Evolutionary conservation across 176 grass and related monocot genomes (phyloP).

Genomic region (Oryza glaberrima): DNA sequence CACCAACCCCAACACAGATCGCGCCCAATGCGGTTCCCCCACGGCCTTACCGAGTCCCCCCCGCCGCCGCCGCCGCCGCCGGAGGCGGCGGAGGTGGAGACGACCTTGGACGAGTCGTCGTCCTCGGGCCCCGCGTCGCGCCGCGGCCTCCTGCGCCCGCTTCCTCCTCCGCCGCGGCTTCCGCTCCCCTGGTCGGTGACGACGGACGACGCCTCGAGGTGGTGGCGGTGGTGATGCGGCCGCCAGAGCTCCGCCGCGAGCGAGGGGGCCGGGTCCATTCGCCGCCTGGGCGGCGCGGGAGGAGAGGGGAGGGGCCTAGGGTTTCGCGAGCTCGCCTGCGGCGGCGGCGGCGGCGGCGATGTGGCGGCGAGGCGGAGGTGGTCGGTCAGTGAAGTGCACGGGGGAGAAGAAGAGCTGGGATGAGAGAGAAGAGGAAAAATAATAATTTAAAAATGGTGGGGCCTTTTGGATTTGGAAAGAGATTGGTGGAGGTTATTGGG

Average conservation of each 20-base stretch:
- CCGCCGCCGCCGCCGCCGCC: constrained; percentile 3
- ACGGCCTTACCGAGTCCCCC: constrained; percentile 39
- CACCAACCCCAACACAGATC: constrained; percentile 19
- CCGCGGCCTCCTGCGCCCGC: constrained; percentile 28
- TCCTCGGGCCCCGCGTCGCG: constrained; percentile 33
- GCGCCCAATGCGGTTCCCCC: constrained; percentile 12
- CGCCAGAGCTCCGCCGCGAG: constrained; percentile 40
- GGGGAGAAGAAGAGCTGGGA: too few species aligned
- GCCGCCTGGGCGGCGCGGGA: neutral
- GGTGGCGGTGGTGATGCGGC: neutral
- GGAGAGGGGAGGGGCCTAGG: neutral
- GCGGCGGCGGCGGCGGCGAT: neutral
- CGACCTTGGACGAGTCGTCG: constrained; percentile 58
- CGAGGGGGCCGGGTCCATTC: constrained; percentile 33
- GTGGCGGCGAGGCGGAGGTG: neutral
- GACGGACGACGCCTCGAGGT: constrained; percentile 43
- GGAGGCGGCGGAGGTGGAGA: constrained; percentile 41
- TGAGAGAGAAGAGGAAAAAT: neutral
- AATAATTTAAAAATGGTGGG: neutral
- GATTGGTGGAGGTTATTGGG: neutral
- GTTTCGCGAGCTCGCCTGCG: neutral
- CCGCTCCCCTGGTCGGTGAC: constrained; percentile 50
- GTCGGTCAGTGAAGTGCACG: neutral
- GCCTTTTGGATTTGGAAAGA: neutral
- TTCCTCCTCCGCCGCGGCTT: constrained; percentile 13